These are phyloP conservation scores for Funneliformis caledonium DNA, from an alignment of 371 early-diverging fungal species.

Conservation along the genomic window DNA sequence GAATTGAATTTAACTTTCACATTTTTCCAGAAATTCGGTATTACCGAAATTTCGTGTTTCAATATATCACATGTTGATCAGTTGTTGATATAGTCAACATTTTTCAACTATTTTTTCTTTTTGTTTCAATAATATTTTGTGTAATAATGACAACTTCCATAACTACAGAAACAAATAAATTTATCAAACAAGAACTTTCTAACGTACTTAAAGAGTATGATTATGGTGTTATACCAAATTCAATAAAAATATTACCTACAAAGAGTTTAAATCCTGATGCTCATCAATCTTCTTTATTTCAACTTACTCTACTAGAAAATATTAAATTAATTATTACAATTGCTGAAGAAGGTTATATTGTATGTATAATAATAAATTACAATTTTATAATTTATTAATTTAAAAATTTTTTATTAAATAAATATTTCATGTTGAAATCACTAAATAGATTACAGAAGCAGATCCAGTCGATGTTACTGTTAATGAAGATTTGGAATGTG, in stretches of 20 bases:
- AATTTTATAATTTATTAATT: background rate
- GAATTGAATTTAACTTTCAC: too few species aligned
- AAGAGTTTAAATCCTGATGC: background rate
- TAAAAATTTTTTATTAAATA: background rate
- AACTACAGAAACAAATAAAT: background rate
- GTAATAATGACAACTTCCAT: background rate
- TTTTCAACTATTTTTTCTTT: too few species aligned
- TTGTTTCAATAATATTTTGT: background rate
- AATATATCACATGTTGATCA: too few species aligned
- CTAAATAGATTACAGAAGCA: constrained; percentile 15
- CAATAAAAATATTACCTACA: constrained; percentile 8
- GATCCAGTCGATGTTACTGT: background rate
- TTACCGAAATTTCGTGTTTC: too few species aligned
- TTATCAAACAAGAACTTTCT: constrained; percentile 25
- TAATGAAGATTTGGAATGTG: constrained; percentile 25
- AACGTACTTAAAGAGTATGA: constrained; percentile 37
- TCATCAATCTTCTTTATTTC: constrained; percentile 22
- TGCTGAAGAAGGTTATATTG: constrained; percentile 17
- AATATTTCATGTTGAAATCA: too few species aligned
- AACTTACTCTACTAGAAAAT: constrained; percentile 28
- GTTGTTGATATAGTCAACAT: too few species aligned
- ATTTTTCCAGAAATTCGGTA: too few species aligned
- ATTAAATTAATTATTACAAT: constrained; percentile 22
- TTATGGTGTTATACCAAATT: constrained; percentile 31
- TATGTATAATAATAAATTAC: background rate